Conservation (phyloP, 2,329 filamentous ascomycete genomes). For the Phoma sp. region DNA sequence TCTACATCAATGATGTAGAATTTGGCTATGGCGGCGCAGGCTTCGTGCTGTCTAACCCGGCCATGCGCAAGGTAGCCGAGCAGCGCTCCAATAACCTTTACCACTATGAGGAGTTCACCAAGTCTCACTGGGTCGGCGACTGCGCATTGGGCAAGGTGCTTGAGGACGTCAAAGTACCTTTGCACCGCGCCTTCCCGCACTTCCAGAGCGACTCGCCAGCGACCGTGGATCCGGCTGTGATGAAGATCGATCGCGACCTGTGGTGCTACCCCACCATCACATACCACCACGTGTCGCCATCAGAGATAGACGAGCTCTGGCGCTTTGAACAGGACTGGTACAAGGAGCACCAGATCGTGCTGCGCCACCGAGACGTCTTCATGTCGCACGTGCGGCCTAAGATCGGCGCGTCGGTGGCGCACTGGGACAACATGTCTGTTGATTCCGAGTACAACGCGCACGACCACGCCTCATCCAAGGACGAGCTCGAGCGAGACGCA, state of each 20-base stretch:
- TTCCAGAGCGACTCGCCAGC: conserved; percentile 54
- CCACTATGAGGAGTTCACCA: conserved; percentile 47
- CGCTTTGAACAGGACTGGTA: conserved; percentile 50
- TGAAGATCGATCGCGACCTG: conserved; percentile 44
- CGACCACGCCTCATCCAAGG: conserved; percentile 29
- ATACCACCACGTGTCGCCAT: conserved; percentile 48
- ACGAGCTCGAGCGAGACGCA: conserved; percentile 34
- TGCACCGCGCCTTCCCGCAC: conserved; percentile 51
- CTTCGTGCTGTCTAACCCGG: conserved; percentile 52
- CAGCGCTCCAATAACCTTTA: conserved; percentile 37
- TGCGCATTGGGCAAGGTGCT: conserved; percentile 47
- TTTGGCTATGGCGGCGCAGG: conserved; percentile 56
- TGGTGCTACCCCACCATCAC: conserved; percentile 54
- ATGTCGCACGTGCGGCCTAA: conserved; percentile 41
- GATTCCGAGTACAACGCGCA: conserved; percentile 46
- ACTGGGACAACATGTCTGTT: conserved; percentile 47
- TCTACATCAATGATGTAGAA: conserved; percentile 51
- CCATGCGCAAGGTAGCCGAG: conserved; percentile 45
- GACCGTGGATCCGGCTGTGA: conserved; percentile 47
- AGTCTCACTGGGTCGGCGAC: conserved; percentile 48
- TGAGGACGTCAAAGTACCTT: conserved; percentile 42
- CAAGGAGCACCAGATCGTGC: conserved; percentile 39
- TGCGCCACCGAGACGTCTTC: conserved; percentile 49
- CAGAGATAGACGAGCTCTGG: conserved; percentile 49
- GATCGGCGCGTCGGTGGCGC: conserved; percentile 26